Conservation (phyloP, 2,329 filamentous ascomycete genomes). For the Leptoxyphium fumago region DNA sequence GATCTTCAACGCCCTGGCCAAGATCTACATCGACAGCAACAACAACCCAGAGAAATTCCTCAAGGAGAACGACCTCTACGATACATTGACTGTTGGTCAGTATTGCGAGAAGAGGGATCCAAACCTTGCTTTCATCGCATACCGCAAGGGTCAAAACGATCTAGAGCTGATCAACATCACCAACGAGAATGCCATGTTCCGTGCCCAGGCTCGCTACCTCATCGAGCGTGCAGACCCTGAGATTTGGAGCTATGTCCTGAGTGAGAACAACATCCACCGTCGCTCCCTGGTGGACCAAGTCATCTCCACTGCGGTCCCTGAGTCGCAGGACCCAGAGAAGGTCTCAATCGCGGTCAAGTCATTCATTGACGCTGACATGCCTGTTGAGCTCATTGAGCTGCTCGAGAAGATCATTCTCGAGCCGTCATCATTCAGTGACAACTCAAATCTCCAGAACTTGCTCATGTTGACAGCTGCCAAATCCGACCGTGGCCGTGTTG, state of each 20-base stretch:
- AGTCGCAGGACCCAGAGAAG: conserved; percentile 83
- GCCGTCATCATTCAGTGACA: conserved; percentile 97
- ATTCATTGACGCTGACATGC: conserved; percentile 81
- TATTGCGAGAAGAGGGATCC: conserved; percentile 99
- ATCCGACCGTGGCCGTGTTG: conserved; percentile 85
- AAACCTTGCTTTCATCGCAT: conserved; percentile 87
- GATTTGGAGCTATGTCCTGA: conserved; percentile 89
- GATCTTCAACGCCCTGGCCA: conserved; percentile 91
- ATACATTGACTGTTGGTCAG: conserved; percentile 81
- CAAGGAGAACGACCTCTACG: conserved; percentile 94
- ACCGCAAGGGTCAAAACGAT: conserved; percentile 93
- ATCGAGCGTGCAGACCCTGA: conserved; percentile 79
- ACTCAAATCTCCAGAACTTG: conserved; percentile 88
- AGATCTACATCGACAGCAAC: conserved; percentile 99
- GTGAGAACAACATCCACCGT: conserved; percentile 88
- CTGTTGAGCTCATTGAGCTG: conserved; percentile 87
- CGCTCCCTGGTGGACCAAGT: conserved; percentile 92
- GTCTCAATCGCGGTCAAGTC: conserved; percentile 88
- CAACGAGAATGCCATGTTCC: conserved; percentile 99
- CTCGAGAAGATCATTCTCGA: conserved; percentile 99
- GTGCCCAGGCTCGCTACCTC: conserved; percentile 89
- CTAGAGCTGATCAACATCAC: conserved; percentile 94
- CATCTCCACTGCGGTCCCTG: conserved; percentile 74
- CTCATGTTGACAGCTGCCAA: conserved; percentile 94
- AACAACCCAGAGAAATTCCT: conserved; percentile 96